Evolutionary conservation across 768 basidiomycete species (phyloP).

Genomic region (Hericium alpestre): DNA sequence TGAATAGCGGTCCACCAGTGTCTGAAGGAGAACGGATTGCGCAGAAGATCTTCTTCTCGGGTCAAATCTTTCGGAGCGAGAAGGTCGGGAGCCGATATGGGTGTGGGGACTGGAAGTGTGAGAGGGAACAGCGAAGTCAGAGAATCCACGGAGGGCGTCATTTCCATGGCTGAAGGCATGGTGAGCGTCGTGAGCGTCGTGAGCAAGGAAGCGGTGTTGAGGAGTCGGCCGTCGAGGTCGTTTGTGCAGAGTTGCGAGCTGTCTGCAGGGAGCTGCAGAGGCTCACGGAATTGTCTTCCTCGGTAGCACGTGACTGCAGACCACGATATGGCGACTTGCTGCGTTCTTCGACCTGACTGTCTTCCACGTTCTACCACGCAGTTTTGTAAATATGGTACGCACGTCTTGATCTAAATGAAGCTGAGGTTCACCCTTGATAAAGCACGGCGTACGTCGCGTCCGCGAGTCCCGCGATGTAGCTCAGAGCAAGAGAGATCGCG

Average conservation of each 20-base stretch:
- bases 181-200: background rate
- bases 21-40: slow-evolving; percentile 84
- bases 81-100: slow-evolving; percentile 65
- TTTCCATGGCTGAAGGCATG: slow-evolving; percentile 43
- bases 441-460: slow-evolving; percentile 67
- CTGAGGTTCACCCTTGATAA: background rate
- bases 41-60: slow-evolving; percentile 87
- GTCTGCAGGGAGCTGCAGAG: too few species aligned
- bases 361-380: too few species aligned
- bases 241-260: too few species aligned
- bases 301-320: too few species aligned
- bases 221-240: too few species aligned
- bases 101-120: slow-evolving; percentile 76
- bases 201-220: too few species aligned
- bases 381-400: too few species aligned
- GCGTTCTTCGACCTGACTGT: too few species aligned
- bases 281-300: too few species aligned
- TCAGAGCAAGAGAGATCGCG: slow-evolving; percentile 59
- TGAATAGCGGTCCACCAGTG: slow-evolving; percentile 89
- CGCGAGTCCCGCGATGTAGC: slow-evolving; percentile 47
- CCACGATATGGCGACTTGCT: too few species aligned
- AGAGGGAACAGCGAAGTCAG: slow-evolving; percentile 65
- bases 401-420: too few species aligned
- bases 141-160: slow-evolving; percentile 37
- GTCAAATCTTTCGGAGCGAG: slow-evolving; percentile 67